Evolutionary conservation across 2,329 filamentous ascomycete species (phyloP).

Genomic region (Phialophora chinensis): DNA sequence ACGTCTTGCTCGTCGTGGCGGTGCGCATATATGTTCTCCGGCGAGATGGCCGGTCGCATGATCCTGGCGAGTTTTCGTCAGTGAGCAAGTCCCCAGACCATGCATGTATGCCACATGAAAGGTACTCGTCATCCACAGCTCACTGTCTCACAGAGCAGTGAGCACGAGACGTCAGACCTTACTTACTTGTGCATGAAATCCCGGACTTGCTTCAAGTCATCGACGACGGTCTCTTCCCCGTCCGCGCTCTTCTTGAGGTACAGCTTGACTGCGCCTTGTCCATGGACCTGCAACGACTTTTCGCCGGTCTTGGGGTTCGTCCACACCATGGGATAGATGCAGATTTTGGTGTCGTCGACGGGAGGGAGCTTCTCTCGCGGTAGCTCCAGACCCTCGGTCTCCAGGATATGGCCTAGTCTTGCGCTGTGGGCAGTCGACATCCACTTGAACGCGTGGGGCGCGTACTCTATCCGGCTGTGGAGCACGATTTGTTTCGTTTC

Average conservation of each 20-base stretch:
- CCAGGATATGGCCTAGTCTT: constrained; percentile 44
- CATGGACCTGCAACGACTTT: constrained; percentile 46
- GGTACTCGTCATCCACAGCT: too few relatives aligned
- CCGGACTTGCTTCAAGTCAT: constrained; percentile 43
- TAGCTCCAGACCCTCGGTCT: constrained; percentile 41
- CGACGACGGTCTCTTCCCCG: constrained; percentile 38
- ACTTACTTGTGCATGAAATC: constrained; percentile 45
- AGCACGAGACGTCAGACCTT: too few relatives aligned
- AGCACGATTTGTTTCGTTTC: constrained; percentile 41
- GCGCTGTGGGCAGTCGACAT: constrained; percentile 47
- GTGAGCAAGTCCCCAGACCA: too few relatives aligned
- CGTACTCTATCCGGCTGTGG: constrained; percentile 47
- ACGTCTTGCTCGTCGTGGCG: constrained; percentile 48
- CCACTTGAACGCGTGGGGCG: constrained; percentile 48
- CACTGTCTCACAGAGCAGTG: too few relatives aligned
- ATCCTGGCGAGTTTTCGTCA: constrained; percentile 36
- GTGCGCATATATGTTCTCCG: constrained; percentile 48
- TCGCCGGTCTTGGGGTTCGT: constrained; percentile 46
- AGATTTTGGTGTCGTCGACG: constrained; percentile 43
- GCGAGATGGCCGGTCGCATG: constrained; percentile 45
- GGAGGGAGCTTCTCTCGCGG: constrained; percentile 44
- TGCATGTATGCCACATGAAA: too few relatives aligned
- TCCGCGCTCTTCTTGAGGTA: constrained; percentile 44
- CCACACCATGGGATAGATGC: constrained; percentile 49
- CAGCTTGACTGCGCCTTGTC: constrained; percentile 46